Conservation (phyloP, 2,329 filamentous ascomycete species). For the Sporothrix mexicana region DNA sequence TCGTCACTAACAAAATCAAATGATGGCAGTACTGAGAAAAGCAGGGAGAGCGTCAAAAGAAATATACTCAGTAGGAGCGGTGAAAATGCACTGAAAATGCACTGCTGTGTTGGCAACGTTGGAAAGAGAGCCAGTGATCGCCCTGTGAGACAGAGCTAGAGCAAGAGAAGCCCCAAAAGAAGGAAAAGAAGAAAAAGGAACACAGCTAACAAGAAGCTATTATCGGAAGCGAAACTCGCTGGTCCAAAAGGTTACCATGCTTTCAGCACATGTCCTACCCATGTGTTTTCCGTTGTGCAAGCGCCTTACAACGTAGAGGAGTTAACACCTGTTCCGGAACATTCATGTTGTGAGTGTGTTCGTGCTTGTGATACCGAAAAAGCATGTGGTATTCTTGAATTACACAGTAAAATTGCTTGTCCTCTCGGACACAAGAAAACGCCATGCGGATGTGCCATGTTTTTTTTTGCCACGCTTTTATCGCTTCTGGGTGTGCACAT, state of each 20-base stretch:
- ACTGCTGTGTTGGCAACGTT: neutral
- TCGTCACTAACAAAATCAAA: neutral
- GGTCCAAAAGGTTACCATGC: neutral
- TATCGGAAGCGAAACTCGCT: constrained; percentile 5
- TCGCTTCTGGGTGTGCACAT: neutral
- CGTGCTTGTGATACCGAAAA: constrained; percentile 12
- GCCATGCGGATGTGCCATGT: constrained; percentile 23
- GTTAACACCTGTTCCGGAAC: neutral
- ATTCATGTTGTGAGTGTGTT: neutral
- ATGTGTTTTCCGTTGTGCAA: neutral
- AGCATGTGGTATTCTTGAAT: constrained; percentile 15
- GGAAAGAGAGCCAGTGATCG: neutral
- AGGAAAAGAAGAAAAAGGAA: neutral
- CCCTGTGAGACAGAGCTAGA: neutral
- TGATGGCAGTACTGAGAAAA: neutral
- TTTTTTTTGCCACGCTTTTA: constrained; percentile 23
- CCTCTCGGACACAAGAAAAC: neutral
- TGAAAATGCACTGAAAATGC: constrained; percentile 1
- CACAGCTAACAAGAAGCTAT: neutral
- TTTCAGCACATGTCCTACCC: constrained; percentile 20
- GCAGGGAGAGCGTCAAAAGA: neutral
- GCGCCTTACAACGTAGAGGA: neutral
- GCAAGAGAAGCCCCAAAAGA: neutral
- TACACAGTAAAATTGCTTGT: neutral
- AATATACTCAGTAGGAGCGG: constrained; percentile 22